Conservation (phyloP, 2,329 filamentous ascomycete genomes). For the Trichoderma hamatum region DNA sequence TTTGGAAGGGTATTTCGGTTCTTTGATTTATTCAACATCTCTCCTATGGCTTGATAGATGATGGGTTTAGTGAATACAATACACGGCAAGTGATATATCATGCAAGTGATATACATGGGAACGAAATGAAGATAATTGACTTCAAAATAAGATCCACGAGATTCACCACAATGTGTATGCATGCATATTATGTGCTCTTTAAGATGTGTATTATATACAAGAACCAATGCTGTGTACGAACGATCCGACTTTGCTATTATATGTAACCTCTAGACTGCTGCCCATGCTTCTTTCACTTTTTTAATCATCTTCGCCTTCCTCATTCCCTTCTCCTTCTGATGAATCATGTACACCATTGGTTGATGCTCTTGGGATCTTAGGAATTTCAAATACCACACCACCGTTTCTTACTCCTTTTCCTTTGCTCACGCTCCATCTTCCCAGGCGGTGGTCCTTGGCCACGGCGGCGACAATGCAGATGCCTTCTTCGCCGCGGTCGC, state of each 20-base stretch:
- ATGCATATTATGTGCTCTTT: slow-evolving; percentile 17
- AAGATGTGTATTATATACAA: slow-evolving; percentile 21
- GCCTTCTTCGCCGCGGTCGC: slow-evolving; percentile 74
- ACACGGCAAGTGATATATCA: not conserved
- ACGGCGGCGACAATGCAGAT: slow-evolving; percentile 84
- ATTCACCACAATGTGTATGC: not conserved
- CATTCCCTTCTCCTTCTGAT: slow-evolving; percentile 29
- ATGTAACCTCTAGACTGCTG: slow-evolving; percentile 16
- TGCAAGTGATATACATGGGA: not conserved
- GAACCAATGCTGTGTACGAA: slow-evolving; percentile 22
- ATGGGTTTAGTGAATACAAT: not conserved
- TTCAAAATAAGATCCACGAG: not conserved
- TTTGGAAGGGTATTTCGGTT: not conserved
- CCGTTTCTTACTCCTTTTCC: slow-evolving; percentile 71
- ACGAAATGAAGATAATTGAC: not conserved
- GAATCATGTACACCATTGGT: slow-evolving; percentile 41
- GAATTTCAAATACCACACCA: slow-evolving; percentile 84
- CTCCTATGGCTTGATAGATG: not conserved
- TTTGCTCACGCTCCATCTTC: slow-evolving; percentile 70
- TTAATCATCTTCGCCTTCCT: not conserved
- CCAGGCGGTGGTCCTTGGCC: slow-evolving; percentile 83
- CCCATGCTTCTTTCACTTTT: slow-evolving; percentile 28
- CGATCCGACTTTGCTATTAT: slow-evolving; percentile 32
- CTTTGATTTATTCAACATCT: not conserved
- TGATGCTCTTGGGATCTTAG: slow-evolving; percentile 46